Base-by-base conservation (phyloP, 2,329 filamentous ascomycete genomes). In the Trichoderma harzianum region DNA sequence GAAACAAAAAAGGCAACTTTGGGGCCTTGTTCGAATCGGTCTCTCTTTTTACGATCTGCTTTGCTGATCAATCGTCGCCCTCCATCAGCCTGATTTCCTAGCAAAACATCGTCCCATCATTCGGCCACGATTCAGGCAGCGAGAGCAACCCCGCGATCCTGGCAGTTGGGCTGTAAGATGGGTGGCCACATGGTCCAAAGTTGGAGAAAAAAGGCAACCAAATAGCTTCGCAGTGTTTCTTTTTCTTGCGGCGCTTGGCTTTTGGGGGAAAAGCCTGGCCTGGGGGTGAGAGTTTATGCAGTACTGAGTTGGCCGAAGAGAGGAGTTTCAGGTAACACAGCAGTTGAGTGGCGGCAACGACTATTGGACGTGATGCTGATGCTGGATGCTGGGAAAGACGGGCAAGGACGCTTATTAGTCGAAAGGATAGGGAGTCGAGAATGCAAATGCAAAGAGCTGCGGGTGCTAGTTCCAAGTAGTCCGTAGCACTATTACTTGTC, bases 231-330 rank as follows among this genome's bases (percentile, higher is more conserved):
- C 36, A 43, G 43, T 55, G 47, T 7, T 34, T 36, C 2, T 43
- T 43, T n/a, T 43, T n/a, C 7, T 39, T 60, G 64, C 28, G 39
- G 55, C 66, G 66, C 66, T 69, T 69, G 55, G 53, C 55, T 69
- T 69, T 36, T 21, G 43, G 43, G 43, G 39, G 39, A 12, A 8
- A 51, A 51, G 43, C n/a, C 43, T 43, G 10, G 47, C 63, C 63
- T 39, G 21, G 47, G 63, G 30, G 21, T n/a, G 30, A 51, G 47
- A 10, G 16, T 67, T 58, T 58, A 43, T 67, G 64, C 64, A 58
- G 64, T 18, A 26, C 53, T 58, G 64, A 67, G 51, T 21, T 67
- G 64, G 64, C 64, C 28, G 63, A 7, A 24, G 30, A 43, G 43
- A 21, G 57, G 18, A 21, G 32, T 60, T 58, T 58, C 53, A 28